phyloP scores from a whole-genome alignment of 2,329 filamentous ascomycete genomes.

The Colletotrichum echinochloae region DNA sequence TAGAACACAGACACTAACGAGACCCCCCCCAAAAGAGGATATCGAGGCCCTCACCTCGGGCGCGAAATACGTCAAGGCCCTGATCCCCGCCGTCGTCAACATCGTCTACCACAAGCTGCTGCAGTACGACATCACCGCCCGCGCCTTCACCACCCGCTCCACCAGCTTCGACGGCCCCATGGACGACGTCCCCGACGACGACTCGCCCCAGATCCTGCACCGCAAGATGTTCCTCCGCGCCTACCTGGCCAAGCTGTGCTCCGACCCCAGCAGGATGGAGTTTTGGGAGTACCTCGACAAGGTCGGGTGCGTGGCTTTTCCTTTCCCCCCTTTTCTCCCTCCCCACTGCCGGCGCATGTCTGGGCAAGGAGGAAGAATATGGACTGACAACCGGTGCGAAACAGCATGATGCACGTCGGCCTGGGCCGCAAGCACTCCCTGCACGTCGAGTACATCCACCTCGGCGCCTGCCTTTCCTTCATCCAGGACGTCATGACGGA shows the following conservation, averaged over 20 bases:
- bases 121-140: constrained; percentile 84
- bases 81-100: constrained; percentile 86
- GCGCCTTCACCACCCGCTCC: constrained; percentile 75
- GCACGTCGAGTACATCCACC: constrained; percentile 84
- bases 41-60: constrained; percentile 77
- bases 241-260: constrained; percentile 80
- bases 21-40: constrained; percentile 70
- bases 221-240: constrained; percentile 83
- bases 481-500: constrained; percentile 84
- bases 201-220: constrained; percentile 80
- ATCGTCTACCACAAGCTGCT: constrained; percentile 87
- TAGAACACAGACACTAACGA: background rate
- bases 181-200: constrained; percentile 72
- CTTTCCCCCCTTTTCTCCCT: background rate
- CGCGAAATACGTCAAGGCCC: constrained; percentile 81
- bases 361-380: too few species aligned
- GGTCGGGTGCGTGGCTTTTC: constrained; percentile 69
- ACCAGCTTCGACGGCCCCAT: constrained; percentile 76
- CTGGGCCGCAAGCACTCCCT: constrained; percentile 77
- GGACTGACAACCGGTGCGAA: background rate
- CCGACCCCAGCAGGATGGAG: constrained; percentile 78
- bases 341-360: background rate
- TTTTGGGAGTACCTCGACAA: constrained; percentile 90
- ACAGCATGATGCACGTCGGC: constrained; percentile 83
- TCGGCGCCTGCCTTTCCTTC: constrained; percentile 77